Base-by-base conservation (phyloP, 1,284 basidiomycete genomes). In the Pholiota adiposa region DNA sequence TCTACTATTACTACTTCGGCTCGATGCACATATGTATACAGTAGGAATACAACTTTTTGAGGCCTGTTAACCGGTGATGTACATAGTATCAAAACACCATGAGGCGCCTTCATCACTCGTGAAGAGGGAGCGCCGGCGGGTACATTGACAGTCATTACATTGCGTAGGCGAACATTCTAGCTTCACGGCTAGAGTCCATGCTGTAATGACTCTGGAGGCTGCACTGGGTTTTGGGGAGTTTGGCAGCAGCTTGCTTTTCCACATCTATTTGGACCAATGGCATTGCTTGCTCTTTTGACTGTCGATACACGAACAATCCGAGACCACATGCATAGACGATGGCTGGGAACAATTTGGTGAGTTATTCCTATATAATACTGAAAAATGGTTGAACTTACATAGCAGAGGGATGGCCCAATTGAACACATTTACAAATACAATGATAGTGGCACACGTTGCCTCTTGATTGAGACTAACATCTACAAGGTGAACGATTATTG, bases 321-420 rank as follows among this genome's bases (percentile, higher is more conserved):
- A 63, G 48, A 11, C 58, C 61, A 33, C 34, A 48, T 11, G 9
- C 54, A 41, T 63, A 63, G 27, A 48, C 40, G 12, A 60, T 29
- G 14, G 53, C 61, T 63, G 18, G 23, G 12, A 33, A 19, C 31
- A 14, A n/a, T 29, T 31, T 12, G 43, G 36, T 18, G 29, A 53
- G 2, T 6, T 3, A 18, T 19, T 18, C 1, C 21, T 19, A 29
- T 2, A 19, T 31, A 3, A 29, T 23, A 0, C 4, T 33, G 31
- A 4, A 58, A 19, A 27, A 53, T 27, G 31, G 19, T 14, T 4
- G 18, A 72, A 54, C 84, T 63, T 65, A 88, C 87, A 73, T 41
- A 87, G 70, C 1, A 70, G 68, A 11, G 87, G 86, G 51, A 81
- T 73, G 27, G 85, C 66, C 87, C 87, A 89, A 63, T 77, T 82